Conservation (phyloP, 306 rosid species). For the Fagus crenata region DNA sequence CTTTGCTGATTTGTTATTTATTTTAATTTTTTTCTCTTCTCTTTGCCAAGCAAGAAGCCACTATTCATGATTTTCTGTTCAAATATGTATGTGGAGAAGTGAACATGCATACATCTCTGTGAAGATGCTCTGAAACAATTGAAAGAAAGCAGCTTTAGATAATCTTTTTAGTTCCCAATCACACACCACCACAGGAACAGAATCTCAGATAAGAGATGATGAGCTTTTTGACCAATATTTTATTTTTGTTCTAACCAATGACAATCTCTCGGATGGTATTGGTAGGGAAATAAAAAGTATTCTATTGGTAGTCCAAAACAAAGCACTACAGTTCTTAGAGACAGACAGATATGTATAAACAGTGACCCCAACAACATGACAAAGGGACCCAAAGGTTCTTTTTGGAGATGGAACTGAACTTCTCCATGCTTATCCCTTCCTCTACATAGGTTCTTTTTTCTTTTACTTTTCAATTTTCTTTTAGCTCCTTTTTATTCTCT, state of each 20-base stretch:
- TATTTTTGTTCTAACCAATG: slow-evolving; percentile 30
- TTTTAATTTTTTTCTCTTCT: background rate
- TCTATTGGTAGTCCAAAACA: slow-evolving; percentile 38
- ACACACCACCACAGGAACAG: slow-evolving; percentile 77
- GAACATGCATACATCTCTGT: slow-evolving; percentile 28
- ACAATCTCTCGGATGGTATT: slow-evolving; percentile 33
- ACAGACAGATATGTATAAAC: slow-evolving; percentile 45
- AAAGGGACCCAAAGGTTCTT: slow-evolving; percentile 53
- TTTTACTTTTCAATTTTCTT: background rate
- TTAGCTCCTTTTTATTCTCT: slow-evolving; percentile 25
- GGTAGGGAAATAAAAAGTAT: slow-evolving; percentile 28
- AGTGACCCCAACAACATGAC: slow-evolving; percentile 71
- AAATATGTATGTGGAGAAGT: slow-evolving; percentile 17
- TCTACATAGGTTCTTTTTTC: slow-evolving; percentile 18
- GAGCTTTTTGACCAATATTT: slow-evolving; percentile 58
- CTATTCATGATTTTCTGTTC: slow-evolving; percentile 30
- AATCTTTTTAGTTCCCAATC: slow-evolving; percentile 57
- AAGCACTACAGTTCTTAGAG: slow-evolving; percentile 42
- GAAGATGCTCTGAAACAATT: slow-evolving; percentile 74
- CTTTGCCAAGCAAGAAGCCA: slow-evolving; percentile 20
- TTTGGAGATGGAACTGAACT: slow-evolving; percentile 60
- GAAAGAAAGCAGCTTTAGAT: slow-evolving; percentile 69
- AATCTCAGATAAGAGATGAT: slow-evolving; percentile 79
- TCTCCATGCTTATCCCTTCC: slow-evolving; percentile 68
- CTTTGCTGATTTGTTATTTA: background rate